Evolutionary conservation across 106 monocot genomes (phyloP), one percentile per base, ranked within the genome.

Genomic region (Apostasia ramifera): DNA sequence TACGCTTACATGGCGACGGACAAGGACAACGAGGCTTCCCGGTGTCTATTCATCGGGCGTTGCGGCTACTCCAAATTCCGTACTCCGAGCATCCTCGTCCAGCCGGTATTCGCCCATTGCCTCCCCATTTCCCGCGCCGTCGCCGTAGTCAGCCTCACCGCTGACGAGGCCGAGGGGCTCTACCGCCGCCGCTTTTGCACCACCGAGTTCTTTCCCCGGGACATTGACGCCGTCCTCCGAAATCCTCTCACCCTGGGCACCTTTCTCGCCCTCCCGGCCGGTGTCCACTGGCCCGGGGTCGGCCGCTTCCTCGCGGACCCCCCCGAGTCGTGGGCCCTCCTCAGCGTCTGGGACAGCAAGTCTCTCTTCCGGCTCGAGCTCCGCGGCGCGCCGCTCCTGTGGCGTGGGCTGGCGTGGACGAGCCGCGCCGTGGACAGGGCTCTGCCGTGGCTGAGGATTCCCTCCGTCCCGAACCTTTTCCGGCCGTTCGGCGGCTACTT

Each of bases 1-100:
- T 80, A 80, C 70, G 67, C 80, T 0, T 74, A 74, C 80, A 75
- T 80, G 80, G 74, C 80, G 13, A 80, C 80, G 15, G 66, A 70
- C 12, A 59, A 38, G 9, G 69, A 57, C 64, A 80, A 80, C 53
- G 53, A 37, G 50, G 80, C 80, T 4, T 80, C 80, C 8, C n/a
- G 74, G 14, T 59, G 59, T 9, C 74, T 80, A 50, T 80, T 80
- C 80, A 65, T 59, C 8, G 51, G 44, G 11, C 80, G 70, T 6
- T 68, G 66, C 62, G 56, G 48, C 39, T 80, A 80, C 80, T 53
- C 66, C 59, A 70, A 64, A 57, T 80, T 80, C 66, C 80, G 80
- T 2, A 64, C 58, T 3, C 79, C 74, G 12, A 10, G 50, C 37
- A 74, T 79, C 79, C 69, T 79, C 50, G 74, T 69, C 56, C 79